A percentile compares a stretch with the other conserved stretches of the same genome.
Conservation (phyloP, 805 yeast species). For the Kodamaea nitidulidarum region DNA sequence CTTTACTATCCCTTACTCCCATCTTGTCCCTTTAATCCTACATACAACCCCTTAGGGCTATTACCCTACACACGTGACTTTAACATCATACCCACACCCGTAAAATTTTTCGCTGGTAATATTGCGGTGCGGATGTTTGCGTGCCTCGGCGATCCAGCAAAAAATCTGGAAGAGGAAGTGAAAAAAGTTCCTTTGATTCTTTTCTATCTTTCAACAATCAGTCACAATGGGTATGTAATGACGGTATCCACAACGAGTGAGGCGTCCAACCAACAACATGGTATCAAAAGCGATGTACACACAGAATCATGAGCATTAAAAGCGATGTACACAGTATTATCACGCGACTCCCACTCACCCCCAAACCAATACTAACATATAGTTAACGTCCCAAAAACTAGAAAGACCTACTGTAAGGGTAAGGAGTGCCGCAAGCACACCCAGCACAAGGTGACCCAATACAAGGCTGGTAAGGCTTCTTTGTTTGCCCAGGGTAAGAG, state of each 20-base stretch:
- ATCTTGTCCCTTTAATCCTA: not conserved
- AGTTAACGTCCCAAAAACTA: conserved; percentile 99
- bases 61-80: conserved; percentile 5
- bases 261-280: no score
- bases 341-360: not conserved
- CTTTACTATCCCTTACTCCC: no score
- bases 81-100: not conserved
- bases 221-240: conserved; percentile 25
- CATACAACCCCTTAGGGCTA: not conserved
- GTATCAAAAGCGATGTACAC: no score
- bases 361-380: conserved; percentile 22
- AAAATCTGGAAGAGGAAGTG: conserved; percentile 2
- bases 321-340: no score
- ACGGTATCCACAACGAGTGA: not conserved
- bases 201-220: conserved; percentile 11
- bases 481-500: conserved; percentile 99
- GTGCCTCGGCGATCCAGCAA: not conserved
- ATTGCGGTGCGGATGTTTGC: conserved; percentile 2
- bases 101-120: conserved; percentile 5
- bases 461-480: conserved; percentile 99
- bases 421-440: conserved; percentile 99
- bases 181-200: conserved; percentile 5
- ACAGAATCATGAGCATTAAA: not conserved
- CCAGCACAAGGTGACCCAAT: conserved; percentile 99
- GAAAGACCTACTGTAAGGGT: conserved; percentile 99